Percentiles rank a stretch among this genome's conserved stretches.
Conservation (phyloP, 768 basidiomycete genomes). For the Gelatoporia subvermispora region DNA sequence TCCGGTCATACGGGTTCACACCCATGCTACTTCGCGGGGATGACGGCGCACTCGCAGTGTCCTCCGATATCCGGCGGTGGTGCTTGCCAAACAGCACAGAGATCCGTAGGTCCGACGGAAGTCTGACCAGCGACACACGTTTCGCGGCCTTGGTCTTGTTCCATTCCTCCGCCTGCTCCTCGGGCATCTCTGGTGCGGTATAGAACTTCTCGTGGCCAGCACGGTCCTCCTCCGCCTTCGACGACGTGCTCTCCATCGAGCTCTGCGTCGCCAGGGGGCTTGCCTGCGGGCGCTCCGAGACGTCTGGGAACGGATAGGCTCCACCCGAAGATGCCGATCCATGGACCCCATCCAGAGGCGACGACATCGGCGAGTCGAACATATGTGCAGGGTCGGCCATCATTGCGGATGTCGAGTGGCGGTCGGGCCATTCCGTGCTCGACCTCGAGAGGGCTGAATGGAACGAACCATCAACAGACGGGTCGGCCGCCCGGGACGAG, state of each 20-base stretch:
- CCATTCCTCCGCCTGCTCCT: conserved; percentile 87
- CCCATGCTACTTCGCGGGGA: conserved; percentile 5
- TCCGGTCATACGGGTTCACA: conserved; percentile 10
- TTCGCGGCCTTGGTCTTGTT: conserved; percentile 79
- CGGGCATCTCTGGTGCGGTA: conserved; percentile 40
- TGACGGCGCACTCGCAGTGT: conserved; percentile 3
- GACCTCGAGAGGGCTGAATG: conserved; percentile 55
- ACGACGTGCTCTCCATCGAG: conserved; percentile 16
- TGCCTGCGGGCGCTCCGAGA: conserved; percentile 7
- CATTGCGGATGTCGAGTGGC: not conserved
- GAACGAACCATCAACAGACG: conserved; percentile 54
- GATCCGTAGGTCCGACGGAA: conserved; percentile 53
- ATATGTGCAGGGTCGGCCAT: conserved; percentile 3
- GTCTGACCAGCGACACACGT: conserved; percentile 74
- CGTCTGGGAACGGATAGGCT: conserved; percentile 9
- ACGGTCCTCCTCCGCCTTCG: conserved; percentile 3
- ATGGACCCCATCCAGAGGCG: not conserved
- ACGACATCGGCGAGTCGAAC: conserved; percentile 13
- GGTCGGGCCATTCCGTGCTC: conserved; percentile 5
- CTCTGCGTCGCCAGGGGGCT: conserved; percentile 13
- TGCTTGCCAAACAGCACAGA: conserved; percentile 23
- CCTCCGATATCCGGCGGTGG: conserved; percentile 15
- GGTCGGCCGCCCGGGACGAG: conserved; percentile 36
- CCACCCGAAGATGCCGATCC: not conserved
- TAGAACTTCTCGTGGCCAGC: conserved; percentile 41